These are phyloP conservation scores for Hygrophoropsis aurantiaca DNA, from an alignment of 768 basidiomycete species.

Conservation along the genomic window DNA sequence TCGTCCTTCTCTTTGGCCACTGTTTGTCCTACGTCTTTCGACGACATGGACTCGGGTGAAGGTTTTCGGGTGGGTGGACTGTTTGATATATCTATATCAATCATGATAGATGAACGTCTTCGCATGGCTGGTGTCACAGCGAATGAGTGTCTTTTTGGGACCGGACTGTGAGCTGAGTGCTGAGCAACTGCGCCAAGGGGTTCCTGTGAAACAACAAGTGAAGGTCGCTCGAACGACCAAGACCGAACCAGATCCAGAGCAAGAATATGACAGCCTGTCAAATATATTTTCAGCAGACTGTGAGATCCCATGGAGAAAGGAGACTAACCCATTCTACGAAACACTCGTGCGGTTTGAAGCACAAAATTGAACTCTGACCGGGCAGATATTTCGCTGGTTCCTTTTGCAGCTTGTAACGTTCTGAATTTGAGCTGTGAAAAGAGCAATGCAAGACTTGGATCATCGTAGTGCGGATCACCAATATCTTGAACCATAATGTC, in stretches of 20 bases:
- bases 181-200: background rate
- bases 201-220: slow-evolving; percentile 28
- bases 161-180: slow-evolving; percentile 44
- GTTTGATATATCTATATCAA: slow-evolving; percentile 83
- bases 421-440: slow-evolving; percentile 89
- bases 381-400: slow-evolving; percentile 88
- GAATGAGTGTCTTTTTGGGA: slow-evolving; percentile 45
- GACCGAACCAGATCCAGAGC: slow-evolving; percentile 86
- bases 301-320: background rate
- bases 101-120: slow-evolving; percentile 73
- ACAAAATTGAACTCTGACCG: slow-evolving; percentile 94
- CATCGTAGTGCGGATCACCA: slow-evolving; percentile 87
- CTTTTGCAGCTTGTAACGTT: slow-evolving; percentile 90
- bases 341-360: slow-evolving; percentile 88
- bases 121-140: slow-evolving; percentile 53
- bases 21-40: slow-evolving; percentile 20
- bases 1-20: slow-evolving; percentile 54
- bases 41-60: slow-evolving; percentile 42
- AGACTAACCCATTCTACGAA: slow-evolving; percentile 87
- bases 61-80: slow-evolving; percentile 54
- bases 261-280: slow-evolving; percentile 85
- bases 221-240: slow-evolving; percentile 89
- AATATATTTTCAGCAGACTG: slow-evolving; percentile 4
- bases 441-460: slow-evolving; percentile 87
- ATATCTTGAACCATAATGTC: slow-evolving; percentile 61